Base-by-base conservation (phyloP, 345 rosid species). In the Conringia planisiliqua region DNA sequence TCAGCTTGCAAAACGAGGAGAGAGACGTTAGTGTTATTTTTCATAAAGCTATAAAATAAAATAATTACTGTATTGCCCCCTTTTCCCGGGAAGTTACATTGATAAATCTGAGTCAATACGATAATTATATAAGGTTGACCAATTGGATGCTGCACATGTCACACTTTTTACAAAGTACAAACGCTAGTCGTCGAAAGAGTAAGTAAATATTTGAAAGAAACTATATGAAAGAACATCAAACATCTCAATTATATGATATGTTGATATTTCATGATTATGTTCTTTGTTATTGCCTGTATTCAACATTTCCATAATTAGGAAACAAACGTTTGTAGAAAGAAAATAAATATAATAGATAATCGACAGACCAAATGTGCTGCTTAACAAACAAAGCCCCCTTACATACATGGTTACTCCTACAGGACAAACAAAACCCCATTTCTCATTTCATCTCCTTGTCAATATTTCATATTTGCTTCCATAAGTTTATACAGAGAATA, bases 171-270 rank as follows among this genome's bases (percentile, higher is more conserved):
- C 79, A 76, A 80, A 78, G 67, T 82, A 80, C 85, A 80, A 82
- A 68, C 35, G 78, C 78, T 73, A 84, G 80, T 75, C 72, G 84
- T 75, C 64, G 78, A 72, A 72, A 76, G 81, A 81, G 83, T 80
- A 56, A 79, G 86, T 75, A 81, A 69, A 82, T 77, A 55, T 46
- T 65, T 82, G 77, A 78, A 79, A 61, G 51, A 74, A 72, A 63
- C 22, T 60, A 62, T 12, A 36, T 1, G 42, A 29, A 63, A 30
- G 46, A 60, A 35, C 72, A 50, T 58, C 62, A 67, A 48, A 38
- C 54, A 33, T 66, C 78, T 66, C 72, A 46, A 46, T 50, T 66
- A 66, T 66, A 66, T 74, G 72, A 65, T 46, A 22, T 20, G 77
- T 6, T 26, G 24, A 35, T 44, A 16, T 46, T 12, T 74, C 78